These are phyloP conservation scores for Combretum micranthum DNA, from an alignment of 345 rosid species.

Conservation along the genomic window DNA sequence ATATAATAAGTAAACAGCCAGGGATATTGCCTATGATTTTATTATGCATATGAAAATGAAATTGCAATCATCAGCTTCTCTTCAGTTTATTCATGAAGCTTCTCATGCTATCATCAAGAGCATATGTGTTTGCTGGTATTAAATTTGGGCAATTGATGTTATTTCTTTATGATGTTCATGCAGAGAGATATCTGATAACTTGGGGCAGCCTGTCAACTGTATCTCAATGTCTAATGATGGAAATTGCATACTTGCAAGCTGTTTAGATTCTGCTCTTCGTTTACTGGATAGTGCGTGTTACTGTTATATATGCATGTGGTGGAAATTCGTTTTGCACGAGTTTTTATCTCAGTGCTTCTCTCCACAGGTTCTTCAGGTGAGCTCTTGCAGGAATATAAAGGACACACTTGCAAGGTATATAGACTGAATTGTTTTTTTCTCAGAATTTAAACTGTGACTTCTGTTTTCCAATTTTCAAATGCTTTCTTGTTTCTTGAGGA, in stretches of 20 bases:
- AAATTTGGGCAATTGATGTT: not conserved
- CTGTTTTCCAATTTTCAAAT: too few species aligned
- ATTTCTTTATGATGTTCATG: constrained; percentile 5
- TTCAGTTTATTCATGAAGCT: too few species aligned
- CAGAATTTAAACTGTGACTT: too few species aligned
- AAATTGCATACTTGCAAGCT: constrained; percentile 82
- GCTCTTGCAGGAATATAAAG: constrained; percentile 85
- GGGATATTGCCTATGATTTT: too few species aligned
- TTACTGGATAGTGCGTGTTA: constrained; percentile 59
- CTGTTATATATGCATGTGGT: not conserved
- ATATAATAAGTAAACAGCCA: too few species aligned
- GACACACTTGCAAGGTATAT: constrained; percentile 86
- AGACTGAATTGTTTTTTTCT: not conserved
- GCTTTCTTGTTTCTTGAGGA: too few species aligned
- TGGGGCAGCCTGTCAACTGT: constrained; percentile 96
- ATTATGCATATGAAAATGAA: too few species aligned
- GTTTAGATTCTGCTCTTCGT: constrained; percentile 82
- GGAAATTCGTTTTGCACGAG: not conserved
- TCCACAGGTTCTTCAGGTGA: constrained; percentile 71
- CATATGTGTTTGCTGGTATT: too few species aligned
- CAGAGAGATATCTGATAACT: constrained; percentile 80
- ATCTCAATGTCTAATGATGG: constrained; percentile 87
- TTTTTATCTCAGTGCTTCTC: constrained; percentile 2
- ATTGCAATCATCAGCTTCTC: too few species aligned
- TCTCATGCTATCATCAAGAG: too few species aligned